Evolutionary conservation across 148 eudicot genomes (phyloP), one percentile per base, ranked within the genome.

Genomic region (Dysphania ambrosioides): DNA sequence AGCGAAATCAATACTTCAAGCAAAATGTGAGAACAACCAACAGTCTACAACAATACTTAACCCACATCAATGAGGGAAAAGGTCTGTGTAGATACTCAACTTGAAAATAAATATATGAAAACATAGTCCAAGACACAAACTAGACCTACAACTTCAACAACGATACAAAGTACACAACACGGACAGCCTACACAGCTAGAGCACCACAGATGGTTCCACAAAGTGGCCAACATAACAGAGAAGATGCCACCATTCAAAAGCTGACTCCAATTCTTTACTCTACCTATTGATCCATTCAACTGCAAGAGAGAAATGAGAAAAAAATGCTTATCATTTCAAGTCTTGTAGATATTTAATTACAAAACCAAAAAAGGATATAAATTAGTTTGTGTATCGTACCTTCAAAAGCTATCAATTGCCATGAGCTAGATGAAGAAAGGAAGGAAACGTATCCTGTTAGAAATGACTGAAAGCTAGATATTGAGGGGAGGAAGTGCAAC

Each of bases 401-500:
- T 59, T 42, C 51, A 57, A 13, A 60, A 29, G 68, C 29, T 24
- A 16, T 58, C 7, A 72, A 66, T 44, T 38, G 57, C 81, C 38
- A 55, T 35, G 31, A 58, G 26, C 65, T 66, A 72, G 5, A n/a
- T 29, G 53, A 73, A 58, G 69, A 32, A 41, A 53, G 58, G 36
- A 73, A 23, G 72, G 68, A 67, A 29, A 49, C 30, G 58, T 32
- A 5, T 38, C 62, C 34, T 40, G 3, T 41, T 64, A 72, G 44
- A 32, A 72, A 30, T n/a, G 70, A 40, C 71, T 66, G 15, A 35
- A 38, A 55, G 19, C 68, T 42, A 61, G 24, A 30, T 55, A 56
- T 47, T 71, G 55, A 56, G 68, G 57, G 72, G 68, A 71, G 80
- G 55, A 64, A 71, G 70, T 60, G 74, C 21, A 1, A 66, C 72